Evolutionary conservation across 352 stramenopile genomes (phyloP), one percentile per base, ranked within the genome.

Genomic region (Blastocystis sp.): DNA sequence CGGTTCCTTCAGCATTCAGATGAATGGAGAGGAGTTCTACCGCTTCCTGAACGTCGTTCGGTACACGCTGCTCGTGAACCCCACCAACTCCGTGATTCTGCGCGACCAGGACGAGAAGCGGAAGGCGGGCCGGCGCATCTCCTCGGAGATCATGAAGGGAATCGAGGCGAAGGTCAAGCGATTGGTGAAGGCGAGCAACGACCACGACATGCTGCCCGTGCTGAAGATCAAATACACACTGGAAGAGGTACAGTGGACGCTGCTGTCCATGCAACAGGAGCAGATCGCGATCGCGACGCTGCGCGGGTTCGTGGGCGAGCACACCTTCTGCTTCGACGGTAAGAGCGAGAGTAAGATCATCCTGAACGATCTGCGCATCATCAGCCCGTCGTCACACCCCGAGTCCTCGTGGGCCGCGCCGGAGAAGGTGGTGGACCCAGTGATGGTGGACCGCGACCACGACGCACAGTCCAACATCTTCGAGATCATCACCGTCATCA

Each of bases 21-120:
- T 88, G 78, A 88, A 48, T 9, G 78, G 78, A 2, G 78, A 88
- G 52, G 64, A 88, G 61, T 88, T 88, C 38, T 88, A 88, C 45
- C 64, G 64, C 9, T 76, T 79, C 34, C 23, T 88, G 11, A 88
- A 88, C 60, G 78, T 88, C 7, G 45, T 88, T 9, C 78, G 62
- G 5, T 88, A 65, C 67, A 79, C 67, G 21, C 34, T 88, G 11
- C 19, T 88, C 14, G 78, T 61, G 19, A 88, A 88, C 45, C 78
- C 78, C 4, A 79, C 78, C 4, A 88, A 76, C 53, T 17, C 23
- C 11, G 66, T 61, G 23, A 62, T 67, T 53, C 23, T 43, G 9
- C n/a, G 45, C 38, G 66, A 88, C 2, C 14, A 69, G 9, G 28
- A 61, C 2, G 61, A 87, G 3, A 69, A 45, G 28, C 7, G 7